Evolutionary conservation across 139 green algal species (phyloP), one percentile per base, ranked within the genome.

Genomic region (Tetratostichococcus sp.): DNA sequence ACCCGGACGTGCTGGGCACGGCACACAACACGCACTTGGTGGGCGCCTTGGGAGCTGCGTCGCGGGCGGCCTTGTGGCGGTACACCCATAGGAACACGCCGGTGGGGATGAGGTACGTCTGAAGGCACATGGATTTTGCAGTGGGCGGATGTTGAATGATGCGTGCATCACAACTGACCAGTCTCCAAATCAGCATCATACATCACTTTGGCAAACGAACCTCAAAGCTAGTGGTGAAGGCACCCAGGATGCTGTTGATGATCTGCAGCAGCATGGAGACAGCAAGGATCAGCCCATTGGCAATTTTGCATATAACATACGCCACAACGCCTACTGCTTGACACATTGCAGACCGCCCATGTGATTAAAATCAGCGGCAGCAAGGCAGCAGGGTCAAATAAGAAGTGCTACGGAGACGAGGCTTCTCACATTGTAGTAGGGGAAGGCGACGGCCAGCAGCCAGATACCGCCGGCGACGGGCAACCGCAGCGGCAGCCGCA

Each of bases 201-300:
- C n/a, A n/a, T n/a, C n/a, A n/a, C n/a, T n/a, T n/a, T n/a, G n/a
- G n/a, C n/a, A n/a, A 17, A 25, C 50, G 19, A 8, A 62, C 50
- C 75, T 80, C 76, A 69, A 80, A 80, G 8, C 69, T 80, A 39
- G 71, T 67, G 14, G 76, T 80, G 39, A 80, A 80, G 21, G 76
- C 76, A 5, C 76, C 76, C 34, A 80, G 30, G 17, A 80, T 42
- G n/a, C 71, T 59, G 50, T 80, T 80, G 70, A 80, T 80, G 6
- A 80, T 69, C 5, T 62, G 11, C 14, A n/a, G 50, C 19, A 62
- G 11, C 6, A 11, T 11, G 8, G 39, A 23, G 17, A 62, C 11
- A 62, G 50, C 14, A n/a, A 26, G 22, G 22, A 11, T 50, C 39
- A 50, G 39, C 39, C 39, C 26, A 2, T 26, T n/a, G 22, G 17